A percentile compares a stretch with the other conserved stretches of the same genome.
Evolutionary conservation across 768 basidiomycete genomes (phyloP).

Genomic region (Tulasnella sp.): DNA sequence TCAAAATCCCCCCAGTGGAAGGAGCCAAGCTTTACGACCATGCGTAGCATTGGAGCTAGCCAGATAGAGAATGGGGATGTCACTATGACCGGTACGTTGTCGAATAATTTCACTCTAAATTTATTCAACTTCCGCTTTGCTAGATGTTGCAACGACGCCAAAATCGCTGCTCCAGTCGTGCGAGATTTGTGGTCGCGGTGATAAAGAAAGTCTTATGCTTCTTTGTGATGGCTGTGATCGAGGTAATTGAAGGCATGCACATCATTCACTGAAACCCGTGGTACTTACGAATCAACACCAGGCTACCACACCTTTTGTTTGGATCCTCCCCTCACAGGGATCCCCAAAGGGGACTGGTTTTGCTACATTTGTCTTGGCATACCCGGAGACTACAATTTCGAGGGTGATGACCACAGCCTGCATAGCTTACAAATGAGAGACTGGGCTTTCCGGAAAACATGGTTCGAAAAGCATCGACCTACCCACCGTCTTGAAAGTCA

Average conservation of each 20-base stretch:
- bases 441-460: slow-evolving; percentile 77
- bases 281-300: slow-evolving; percentile 34
- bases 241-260: slow-evolving; percentile 44
- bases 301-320: slow-evolving; percentile 98
- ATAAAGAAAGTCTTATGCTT: slow-evolving; percentile 86
- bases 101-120: background rate
- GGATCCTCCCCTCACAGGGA: slow-evolving; percentile 78
- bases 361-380: slow-evolving; percentile 89
- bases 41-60: background rate
- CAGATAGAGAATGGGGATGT: background rate
- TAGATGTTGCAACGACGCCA: background rate
- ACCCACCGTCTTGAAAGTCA: slow-evolving; percentile 31
- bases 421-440: slow-evolving; percentile 90
- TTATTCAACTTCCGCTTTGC: background rate
- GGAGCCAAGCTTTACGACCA: slow-evolving; percentile 33
- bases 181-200: slow-evolving; percentile 88
- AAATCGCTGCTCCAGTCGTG: slow-evolving; percentile 48
- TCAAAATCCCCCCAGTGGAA: slow-evolving; percentile 77
- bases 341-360: slow-evolving; percentile 95
- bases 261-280: slow-evolving; percentile 26
- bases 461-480: slow-evolving; percentile 80
- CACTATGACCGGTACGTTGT: background rate
- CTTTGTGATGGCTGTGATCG: slow-evolving; percentile 85
- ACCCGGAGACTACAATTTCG: slow-evolving; percentile 95
- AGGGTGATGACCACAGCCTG: slow-evolving; percentile 92